Evolutionary conservation across 2,329 filamentous ascomycete species (phyloP).

Genomic region (Xylariaceae sp.): DNA sequence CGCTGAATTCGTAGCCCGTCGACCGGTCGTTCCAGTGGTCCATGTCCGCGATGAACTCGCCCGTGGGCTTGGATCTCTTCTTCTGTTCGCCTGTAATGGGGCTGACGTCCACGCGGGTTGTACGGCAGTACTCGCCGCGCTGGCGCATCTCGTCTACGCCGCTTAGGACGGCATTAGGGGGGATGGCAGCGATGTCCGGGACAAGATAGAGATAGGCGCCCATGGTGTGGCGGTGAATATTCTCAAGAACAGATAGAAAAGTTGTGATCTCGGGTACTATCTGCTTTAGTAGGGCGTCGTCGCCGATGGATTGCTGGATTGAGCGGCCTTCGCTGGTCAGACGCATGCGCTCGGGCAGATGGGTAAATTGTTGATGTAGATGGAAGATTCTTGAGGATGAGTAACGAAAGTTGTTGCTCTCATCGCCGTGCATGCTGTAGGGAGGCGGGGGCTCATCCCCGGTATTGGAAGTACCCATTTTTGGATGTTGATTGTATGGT

Average conservation of each 20-base stretch:
- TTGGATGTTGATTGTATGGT: neutral
- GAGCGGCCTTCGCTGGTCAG: constrained; percentile 31
- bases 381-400: constrained; percentile 19
- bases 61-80: neutral
- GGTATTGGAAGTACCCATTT: constrained; percentile 3
- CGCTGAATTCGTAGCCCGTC: constrained; percentile 35
- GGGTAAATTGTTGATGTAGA: constrained; percentile 32
- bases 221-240: constrained; percentile 29
- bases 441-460: constrained; percentile 24
- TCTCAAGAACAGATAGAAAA: constrained; percentile 37
- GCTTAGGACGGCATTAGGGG: constrained; percentile 24
- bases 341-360: constrained; percentile 36
- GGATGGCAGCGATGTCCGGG: constrained; percentile 36
- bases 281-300: constrained; percentile 36
- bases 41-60: neutral
- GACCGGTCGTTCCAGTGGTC: constrained; percentile 13
- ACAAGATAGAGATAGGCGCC: constrained; percentile 42
- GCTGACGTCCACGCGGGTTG: constrained; percentile 19
- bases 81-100: constrained; percentile 11
- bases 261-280: constrained; percentile 39
- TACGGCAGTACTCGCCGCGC: constrained; percentile 26
- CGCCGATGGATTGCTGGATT: constrained; percentile 34
- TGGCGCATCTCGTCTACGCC: constrained; percentile 28
- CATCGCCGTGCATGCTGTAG: constrained; percentile 17
- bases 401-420: neutral